A percentile compares a stretch with the other conserved stretches of the same genome.
These are phyloP conservation scores for Colletotrichum cuscutae DNA, from an alignment of 2,329 filamentous ascomycete genomes.

Conservation along the genomic window DNA sequence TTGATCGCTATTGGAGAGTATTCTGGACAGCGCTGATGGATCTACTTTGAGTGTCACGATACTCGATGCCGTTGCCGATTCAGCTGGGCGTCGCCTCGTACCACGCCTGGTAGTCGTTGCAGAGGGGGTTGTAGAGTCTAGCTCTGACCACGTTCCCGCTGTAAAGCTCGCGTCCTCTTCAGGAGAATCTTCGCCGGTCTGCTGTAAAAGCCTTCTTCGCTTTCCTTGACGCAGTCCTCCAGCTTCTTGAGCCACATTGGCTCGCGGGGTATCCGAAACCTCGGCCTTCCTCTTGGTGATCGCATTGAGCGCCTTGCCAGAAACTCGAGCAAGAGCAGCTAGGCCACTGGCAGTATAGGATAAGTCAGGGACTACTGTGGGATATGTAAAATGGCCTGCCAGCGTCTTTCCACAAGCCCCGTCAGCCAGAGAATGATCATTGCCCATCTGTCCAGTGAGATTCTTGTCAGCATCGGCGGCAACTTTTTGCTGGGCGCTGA, in stretches of 20 bases:
- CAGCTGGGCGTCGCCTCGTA: background rate
- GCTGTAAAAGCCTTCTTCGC: background rate
- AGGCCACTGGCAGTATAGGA: background rate
- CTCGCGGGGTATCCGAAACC: background rate
- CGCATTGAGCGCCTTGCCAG: slow-evolving; percentile 9
- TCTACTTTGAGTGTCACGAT: slow-evolving; percentile 27
- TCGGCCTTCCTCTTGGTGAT: slow-evolving; percentile 25
- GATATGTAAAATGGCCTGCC: background rate
- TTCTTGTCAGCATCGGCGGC: background rate
- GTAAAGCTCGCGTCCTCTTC: background rate
- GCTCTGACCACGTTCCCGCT: background rate
- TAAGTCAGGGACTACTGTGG: background rate
- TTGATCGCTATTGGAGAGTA: background rate
- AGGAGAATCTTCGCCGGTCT: background rate
- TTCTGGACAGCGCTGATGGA: slow-evolving; percentile 10
- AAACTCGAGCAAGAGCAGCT: slow-evolving; percentile 19
- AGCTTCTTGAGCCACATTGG: background rate
- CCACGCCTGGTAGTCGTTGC: slow-evolving; percentile 4
- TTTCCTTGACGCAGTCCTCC: slow-evolving; percentile 1
- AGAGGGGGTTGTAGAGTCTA: background rate
- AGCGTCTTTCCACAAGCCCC: background rate
- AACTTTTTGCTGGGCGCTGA: background rate
- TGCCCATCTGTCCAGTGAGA: background rate
- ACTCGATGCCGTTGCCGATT: background rate
- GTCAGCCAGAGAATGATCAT: background rate